Conservation (phyloP, 1,284 basidiomycete species). For the Volvariella surrecta region DNA sequence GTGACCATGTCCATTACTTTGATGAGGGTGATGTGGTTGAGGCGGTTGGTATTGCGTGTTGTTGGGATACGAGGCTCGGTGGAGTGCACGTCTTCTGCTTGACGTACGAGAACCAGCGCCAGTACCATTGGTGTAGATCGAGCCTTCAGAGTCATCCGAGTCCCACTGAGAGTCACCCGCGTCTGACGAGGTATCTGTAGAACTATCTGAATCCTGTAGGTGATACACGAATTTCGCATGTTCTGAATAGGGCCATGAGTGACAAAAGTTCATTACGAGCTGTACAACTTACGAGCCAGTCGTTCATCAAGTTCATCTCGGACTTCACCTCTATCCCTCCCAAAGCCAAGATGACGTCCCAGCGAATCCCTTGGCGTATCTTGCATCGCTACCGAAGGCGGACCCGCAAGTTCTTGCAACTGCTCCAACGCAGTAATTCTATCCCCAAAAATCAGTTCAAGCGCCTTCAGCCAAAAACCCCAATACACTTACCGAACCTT, state of each 20-base stretch:
- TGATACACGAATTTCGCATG: constrained; percentile 56
- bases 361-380: constrained; percentile 68
- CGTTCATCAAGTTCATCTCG: constrained; percentile 55
- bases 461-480: constrained; percentile 2
- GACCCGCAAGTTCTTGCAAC: constrained; percentile 55
- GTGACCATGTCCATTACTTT: too few relatives aligned
- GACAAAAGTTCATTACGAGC: neutral
- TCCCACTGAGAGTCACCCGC: constrained; percentile 38
- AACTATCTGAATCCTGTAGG: constrained; percentile 43
- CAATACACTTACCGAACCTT: constrained; percentile 56
- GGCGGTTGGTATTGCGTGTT: too few relatives aligned
- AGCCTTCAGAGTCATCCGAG: constrained; percentile 38
- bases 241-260: constrained; percentile 27
- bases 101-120: too few relatives aligned
- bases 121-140: constrained; percentile 23
- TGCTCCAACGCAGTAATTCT: constrained; percentile 73
- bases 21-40: too few relatives aligned
- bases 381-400: constrained; percentile 86
- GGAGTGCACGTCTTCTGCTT: too few relatives aligned
- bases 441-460: neutral
- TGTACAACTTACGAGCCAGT: constrained; percentile 53
- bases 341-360: constrained; percentile 53
- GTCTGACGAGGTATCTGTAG: constrained; percentile 36
- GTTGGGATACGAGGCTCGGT: too few relatives aligned
- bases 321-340: constrained; percentile 33